Evolutionary conservation across 345 rosid genomes (phyloP).

Genomic region (Reutealis trisperma): DNA sequence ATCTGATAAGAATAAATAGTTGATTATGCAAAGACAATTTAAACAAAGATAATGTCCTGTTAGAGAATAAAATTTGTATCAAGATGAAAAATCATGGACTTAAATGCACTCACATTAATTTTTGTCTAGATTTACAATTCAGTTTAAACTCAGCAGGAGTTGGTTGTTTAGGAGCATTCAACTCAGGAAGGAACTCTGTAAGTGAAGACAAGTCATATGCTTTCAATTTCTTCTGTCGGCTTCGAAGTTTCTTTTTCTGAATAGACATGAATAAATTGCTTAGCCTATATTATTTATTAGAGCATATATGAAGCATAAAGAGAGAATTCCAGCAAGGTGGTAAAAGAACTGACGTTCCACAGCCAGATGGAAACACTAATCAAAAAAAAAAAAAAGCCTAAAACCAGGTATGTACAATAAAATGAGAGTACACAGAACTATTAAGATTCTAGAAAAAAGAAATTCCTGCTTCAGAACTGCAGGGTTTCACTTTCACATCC

Average conservation of each 20-base stretch:
- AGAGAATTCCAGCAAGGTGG: background rate
- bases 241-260: conserved; percentile 55
- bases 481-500: too few relatives aligned
- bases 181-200: conserved; percentile 77
- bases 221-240: conserved; percentile 71
- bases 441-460: too few relatives aligned
- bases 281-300: background rate
- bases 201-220: conserved; percentile 69
- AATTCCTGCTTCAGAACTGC: too few relatives aligned
- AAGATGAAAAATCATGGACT: background rate
- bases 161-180: conserved; percentile 39
- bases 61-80: background rate
- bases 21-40: background rate
- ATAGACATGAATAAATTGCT: background rate
- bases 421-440: background rate
- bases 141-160: conserved; percentile 52
- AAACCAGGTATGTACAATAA: background rate
- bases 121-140: conserved; percentile 69
- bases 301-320: background rate
- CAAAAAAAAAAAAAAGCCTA: background rate
- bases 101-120: conserved; percentile 50
- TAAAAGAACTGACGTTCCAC: too few relatives aligned
- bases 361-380: background rate
- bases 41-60: background rate
- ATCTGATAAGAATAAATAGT: conserved; percentile 38